Evolutionary conservation across 108 stramenopile species (phyloP).

Genomic region (Cyclotella sp.): DNA sequence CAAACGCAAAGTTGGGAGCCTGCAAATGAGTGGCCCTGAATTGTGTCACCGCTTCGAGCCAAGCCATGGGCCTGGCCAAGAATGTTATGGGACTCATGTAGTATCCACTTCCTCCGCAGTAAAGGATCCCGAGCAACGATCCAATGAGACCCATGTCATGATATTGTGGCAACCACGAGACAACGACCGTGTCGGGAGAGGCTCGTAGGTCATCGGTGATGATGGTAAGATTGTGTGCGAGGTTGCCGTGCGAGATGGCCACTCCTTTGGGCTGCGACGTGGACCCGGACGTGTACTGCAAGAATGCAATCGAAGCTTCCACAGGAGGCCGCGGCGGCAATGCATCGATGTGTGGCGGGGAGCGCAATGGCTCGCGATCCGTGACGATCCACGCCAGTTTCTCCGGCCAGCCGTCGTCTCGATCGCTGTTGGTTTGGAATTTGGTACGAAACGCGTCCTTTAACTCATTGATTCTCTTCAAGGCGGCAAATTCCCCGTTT

Average conservation of each 20-base stretch:
- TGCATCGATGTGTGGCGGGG: slow-evolving; percentile 16
- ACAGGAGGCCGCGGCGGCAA: slow-evolving; percentile 25
- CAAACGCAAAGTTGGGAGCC: slow-evolving; percentile 98
- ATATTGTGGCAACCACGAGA: slow-evolving; percentile 99
- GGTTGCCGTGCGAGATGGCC: slow-evolving; percentile 85
- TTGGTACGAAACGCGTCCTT: slow-evolving; percentile 36
- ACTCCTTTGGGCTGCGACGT: slow-evolving; percentile 97
- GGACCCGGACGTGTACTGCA: slow-evolving; percentile 98
- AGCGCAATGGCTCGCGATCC: slow-evolving; percentile 44
- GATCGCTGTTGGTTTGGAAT: slow-evolving; percentile 14
- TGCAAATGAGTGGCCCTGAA: slow-evolving; percentile 95
- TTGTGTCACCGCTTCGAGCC: slow-evolving; percentile 86
- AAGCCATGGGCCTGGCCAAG: slow-evolving; percentile 92
- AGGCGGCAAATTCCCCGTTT: slow-evolving; percentile 78
- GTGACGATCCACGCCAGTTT: slow-evolving; percentile 79
- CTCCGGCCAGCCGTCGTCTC: slow-evolving; percentile 68
- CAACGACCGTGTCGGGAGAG: slow-evolving; percentile 81
- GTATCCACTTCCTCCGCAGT: slow-evolving; percentile 95
- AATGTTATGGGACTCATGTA: slow-evolving; percentile 97
- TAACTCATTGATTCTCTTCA: slow-evolving; percentile 70
- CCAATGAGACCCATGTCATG: slow-evolving; percentile 99
- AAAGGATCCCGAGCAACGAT: slow-evolving; percentile 89
- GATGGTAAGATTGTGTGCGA: slow-evolving; percentile 92
- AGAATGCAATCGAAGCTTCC: slow-evolving; percentile 82
- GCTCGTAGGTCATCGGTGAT: slow-evolving; percentile 88